Evolutionary conservation across 495 filamentous ascomycete species (phyloP), one percentile per base, ranked within the genome.

Genomic region (Penicillium taxi): DNA sequence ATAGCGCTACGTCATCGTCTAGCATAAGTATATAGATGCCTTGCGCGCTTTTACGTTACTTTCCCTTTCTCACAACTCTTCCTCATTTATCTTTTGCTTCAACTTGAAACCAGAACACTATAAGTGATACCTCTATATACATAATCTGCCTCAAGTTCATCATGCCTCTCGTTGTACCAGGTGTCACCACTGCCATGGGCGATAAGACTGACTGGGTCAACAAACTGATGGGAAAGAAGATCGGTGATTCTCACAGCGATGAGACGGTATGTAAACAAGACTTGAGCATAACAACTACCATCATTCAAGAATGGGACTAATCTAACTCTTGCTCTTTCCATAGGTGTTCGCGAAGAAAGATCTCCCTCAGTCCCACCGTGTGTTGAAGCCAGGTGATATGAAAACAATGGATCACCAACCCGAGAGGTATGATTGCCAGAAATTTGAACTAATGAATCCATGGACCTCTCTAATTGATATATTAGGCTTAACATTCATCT

Each of bases 101-200:
- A 2, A 20, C 12, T 7, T 6, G 6, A 5, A 14, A 11, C 0
- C 12, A 18, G 15, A 39, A 17, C 18, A 7, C n/a, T 14, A 28
- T 28, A 4, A 13, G 15, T 13, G 5, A 28, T n/a, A 5, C 11
- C 11, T 28, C 5, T 13, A n/a, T 13, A 28, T 28, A 28, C 5
- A n/a, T n/a, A n/a, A n/a, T n/a, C n/a, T n/a, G n/a, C n/a, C n/a
- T n/a, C n/a, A n/a, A n/a, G 1, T 23, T 35, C 69, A 81, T 51
- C 26, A 90, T 90, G 84, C 84, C 84, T 69, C 83, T 90, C 62
- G 78, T 90, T 52, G 75, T 88, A 12, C 84, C 84, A 9, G 82
- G 77, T 52, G 64, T 87, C 64, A 73, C 68, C 52, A 72, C 67
- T 58, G 54, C 61, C 26, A 46, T 53, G 39, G 66, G 58, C 35